A percentile compares a stretch with the other conserved stretches of the same genome.
These are phyloP conservation scores for Eucalyptus sp. DNA, from an alignment of 345 rosid genomes.

Conservation along the genomic window DNA sequence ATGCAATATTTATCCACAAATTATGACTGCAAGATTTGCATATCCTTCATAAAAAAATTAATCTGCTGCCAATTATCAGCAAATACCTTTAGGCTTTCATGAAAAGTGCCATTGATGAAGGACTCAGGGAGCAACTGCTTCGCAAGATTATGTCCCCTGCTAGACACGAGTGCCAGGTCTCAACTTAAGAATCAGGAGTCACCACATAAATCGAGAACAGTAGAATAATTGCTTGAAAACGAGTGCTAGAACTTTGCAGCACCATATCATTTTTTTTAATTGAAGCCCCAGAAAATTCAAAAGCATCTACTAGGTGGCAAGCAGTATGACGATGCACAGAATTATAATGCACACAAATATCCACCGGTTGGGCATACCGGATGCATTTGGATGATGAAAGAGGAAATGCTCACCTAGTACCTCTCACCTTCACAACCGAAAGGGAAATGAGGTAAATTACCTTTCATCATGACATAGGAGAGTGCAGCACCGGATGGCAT, in stretches of 20 bases:
- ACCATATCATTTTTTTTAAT: background rate
- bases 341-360: background rate
- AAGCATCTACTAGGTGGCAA: background rate
- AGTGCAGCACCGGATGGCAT: background rate
- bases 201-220: background rate
- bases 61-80: background rate
- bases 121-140: background rate
- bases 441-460: background rate
- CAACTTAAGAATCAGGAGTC: background rate
- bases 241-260: background rate
- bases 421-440: background rate
- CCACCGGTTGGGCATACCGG: background rate
- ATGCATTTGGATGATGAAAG: background rate
- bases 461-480: background rate
- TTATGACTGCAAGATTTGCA: background rate
- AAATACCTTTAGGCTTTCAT: background rate
- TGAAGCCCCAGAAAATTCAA: background rate
- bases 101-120: background rate
- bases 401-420: background rate
- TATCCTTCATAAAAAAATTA: background rate
- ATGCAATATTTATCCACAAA: background rate
- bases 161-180: background rate
- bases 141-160: background rate
- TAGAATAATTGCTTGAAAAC: background rate
- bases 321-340: background rate